phyloP scores from a whole-genome alignment of 1,284 basidiomycete genomes.

The Stygiomarasmius scandens region DNA sequence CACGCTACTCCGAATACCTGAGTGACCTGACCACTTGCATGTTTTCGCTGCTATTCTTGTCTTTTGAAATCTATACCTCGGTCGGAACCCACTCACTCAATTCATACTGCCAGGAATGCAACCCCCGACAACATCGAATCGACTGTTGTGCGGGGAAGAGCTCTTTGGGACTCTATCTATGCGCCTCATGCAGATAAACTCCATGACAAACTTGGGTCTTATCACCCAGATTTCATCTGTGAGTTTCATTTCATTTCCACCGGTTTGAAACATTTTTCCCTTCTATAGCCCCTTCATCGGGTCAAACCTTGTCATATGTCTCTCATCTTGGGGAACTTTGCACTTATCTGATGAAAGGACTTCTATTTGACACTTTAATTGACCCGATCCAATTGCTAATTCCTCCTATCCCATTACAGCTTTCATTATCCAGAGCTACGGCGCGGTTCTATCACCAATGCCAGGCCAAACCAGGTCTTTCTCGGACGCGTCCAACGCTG shows the following conservation, averaged over 20 bases:
- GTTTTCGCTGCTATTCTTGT: not conserved
- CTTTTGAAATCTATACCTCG: conserved; percentile 1
- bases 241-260: conserved; percentile 42
- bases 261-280: conserved; percentile 16
- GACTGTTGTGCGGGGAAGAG: conserved; percentile 66
- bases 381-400: conserved; percentile 25
- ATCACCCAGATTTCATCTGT: conserved; percentile 87
- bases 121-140: conserved; percentile 67
- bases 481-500: conserved; percentile 37
- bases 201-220: conserved; percentile 82
- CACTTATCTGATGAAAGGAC: conserved; percentile 13
- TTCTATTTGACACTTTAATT: not conserved
- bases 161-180: conserved; percentile 92
- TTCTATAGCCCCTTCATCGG: conserved; percentile 2
- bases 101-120: conserved; percentile 49
- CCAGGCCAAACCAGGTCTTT: conserved; percentile 52
- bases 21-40: not conserved
- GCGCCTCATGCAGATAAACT: conserved; percentile 88
- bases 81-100: conserved; percentile 10
- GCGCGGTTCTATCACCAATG: conserved; percentile 80
- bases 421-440: conserved; percentile 95
- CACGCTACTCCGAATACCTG: not conserved
- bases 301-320: conserved; percentile 1
- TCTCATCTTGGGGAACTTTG: conserved; percentile 11
- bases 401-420: conserved; percentile 44